Conservation (phyloP, 2,329 filamentous ascomycete genomes). For the Leptographium wingfieldii region DNA sequence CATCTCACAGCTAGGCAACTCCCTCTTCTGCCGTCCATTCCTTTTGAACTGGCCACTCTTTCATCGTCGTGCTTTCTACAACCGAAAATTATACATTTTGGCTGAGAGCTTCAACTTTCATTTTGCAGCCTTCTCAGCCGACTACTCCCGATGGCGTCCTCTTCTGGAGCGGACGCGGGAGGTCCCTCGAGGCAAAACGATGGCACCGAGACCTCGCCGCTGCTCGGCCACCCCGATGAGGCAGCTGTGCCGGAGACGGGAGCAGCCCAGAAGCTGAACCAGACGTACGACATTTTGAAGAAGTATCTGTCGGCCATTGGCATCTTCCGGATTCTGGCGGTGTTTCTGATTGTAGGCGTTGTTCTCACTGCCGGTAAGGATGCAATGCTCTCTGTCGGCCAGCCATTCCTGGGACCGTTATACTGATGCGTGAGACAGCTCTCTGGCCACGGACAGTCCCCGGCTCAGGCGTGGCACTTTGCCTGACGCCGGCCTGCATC, state of each 20-base stretch:
- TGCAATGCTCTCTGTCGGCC: background rate
- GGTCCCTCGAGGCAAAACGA: background rate
- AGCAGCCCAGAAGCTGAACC: background rate
- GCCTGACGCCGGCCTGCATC: slow-evolving; percentile 47
- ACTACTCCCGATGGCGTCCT: background rate
- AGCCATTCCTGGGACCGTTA: background rate
- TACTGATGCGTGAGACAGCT: background rate
- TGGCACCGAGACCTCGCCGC: background rate
- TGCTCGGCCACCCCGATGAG: background rate
- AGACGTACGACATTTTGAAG: background rate
- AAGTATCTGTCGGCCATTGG: background rate
- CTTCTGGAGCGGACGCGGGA: background rate
- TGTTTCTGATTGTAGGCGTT: background rate
- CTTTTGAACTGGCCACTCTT: background rate
- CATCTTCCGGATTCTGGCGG: background rate
- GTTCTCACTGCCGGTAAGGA: background rate
- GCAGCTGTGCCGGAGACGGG: background rate
- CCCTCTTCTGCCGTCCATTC: background rate
- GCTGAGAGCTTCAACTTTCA: background rate
- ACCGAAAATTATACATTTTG: background rate
- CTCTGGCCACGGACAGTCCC: background rate
- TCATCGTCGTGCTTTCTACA: background rate
- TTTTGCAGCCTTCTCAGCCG: background rate
- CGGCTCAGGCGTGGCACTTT: slow-evolving; percentile 22
- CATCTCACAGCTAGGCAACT: background rate